Evolutionary conservation across 352 stramenopile genomes (phyloP), one percentile per base, ranked within the genome.

Genomic region (Phytophthora boehmeriae): DNA sequence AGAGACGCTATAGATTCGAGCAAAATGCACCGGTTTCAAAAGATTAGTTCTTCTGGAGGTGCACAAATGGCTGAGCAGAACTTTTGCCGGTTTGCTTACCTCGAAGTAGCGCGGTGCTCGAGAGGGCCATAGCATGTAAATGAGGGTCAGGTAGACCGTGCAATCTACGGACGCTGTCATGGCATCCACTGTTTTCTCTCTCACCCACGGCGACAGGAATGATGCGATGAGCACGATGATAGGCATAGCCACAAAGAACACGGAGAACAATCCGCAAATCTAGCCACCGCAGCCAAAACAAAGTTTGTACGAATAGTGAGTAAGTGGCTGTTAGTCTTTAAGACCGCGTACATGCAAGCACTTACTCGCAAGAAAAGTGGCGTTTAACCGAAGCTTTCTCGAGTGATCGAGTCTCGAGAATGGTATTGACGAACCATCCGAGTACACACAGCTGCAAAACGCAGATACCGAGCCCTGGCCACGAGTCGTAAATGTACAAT

Each of bases 401-500:
- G 38, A 77, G 82, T 6, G 78, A 79, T 2, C 82, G 69, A 1
- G 84, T 93, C 32, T 88, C 78, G 27, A 89, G 47, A n/a, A 93
- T 74, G 2, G 78, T 89, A 32, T 70, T 74, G 43, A 80, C 57
- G 43, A 92, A 92, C 80, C 83, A 92, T 3, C 69, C 71, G 2
- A 89, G 69, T 4, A 89, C 76, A 11, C 78, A 63, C 19, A 90
- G 55, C 20, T 90, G 83, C 5, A 92, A 49, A 8, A 76, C 43
- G 39, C 80, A 92, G 53, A 92, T 92, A 1, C 78, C 77, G 42
- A 91, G 54, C 2, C 76, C 75, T 4, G 80, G 80, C 82, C 80
- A 90, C 38, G 82, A 93, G 54, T 93, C 85, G 65, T 90, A 92
- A 22, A 93, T 89, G 73, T 92, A 93, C 2, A 92, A 62, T 25